Conservation (phyloP, 441 rosid genomes). For the Euphorbia celastroides region DNA sequence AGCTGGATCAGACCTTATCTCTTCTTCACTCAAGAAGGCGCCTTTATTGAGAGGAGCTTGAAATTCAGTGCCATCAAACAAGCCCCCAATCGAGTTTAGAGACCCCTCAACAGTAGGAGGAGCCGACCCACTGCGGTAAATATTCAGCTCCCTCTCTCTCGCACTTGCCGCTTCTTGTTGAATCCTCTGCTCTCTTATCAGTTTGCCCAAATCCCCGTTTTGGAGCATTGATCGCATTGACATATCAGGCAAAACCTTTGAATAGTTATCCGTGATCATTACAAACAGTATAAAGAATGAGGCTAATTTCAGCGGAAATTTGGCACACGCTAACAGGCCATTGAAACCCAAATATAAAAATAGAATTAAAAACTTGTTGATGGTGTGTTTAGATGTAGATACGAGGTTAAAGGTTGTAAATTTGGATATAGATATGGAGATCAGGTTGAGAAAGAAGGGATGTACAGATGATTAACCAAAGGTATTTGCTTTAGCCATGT, state of each 20-base stretch:
- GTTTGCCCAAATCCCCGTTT: slow-evolving; percentile 45
- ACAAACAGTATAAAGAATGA: slow-evolving; percentile 14
- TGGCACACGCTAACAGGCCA: slow-evolving; percentile 13
- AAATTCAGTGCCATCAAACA: slow-evolving; percentile 31
- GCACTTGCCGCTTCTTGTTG: slow-evolving; percentile 37
- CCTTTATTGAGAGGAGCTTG: slow-evolving; percentile 23
- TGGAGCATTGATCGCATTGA: slow-evolving; percentile 50
- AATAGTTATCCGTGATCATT: slow-evolving; percentile 45
- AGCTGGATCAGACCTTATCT: slow-evolving; percentile 58
- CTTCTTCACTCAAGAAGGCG: slow-evolving; percentile 47
- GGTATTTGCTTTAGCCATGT: slow-evolving; percentile 31
- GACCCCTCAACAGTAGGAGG: slow-evolving; percentile 80
- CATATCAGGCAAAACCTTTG: slow-evolving; percentile 50
- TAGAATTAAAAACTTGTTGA: not conserved
- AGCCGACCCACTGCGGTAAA: slow-evolving; percentile 68
- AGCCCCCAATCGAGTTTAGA: slow-evolving; percentile 49
- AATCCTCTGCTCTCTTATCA: slow-evolving; percentile 40
- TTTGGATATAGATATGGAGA: slow-evolving; percentile 16
- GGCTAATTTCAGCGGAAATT: slow-evolving; percentile 16
- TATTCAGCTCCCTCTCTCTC: slow-evolving; percentile 48
- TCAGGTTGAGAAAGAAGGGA: slow-evolving; percentile 22
- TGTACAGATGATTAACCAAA: slow-evolving; percentile 12
- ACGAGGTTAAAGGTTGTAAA: slow-evolving; percentile 5
- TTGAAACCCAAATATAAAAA: not conserved
- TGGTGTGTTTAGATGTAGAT: slow-evolving; percentile 6